Conservation (phyloP, 495 filamentous ascomycete species). For the Neurospora sublineolata region DNA sequence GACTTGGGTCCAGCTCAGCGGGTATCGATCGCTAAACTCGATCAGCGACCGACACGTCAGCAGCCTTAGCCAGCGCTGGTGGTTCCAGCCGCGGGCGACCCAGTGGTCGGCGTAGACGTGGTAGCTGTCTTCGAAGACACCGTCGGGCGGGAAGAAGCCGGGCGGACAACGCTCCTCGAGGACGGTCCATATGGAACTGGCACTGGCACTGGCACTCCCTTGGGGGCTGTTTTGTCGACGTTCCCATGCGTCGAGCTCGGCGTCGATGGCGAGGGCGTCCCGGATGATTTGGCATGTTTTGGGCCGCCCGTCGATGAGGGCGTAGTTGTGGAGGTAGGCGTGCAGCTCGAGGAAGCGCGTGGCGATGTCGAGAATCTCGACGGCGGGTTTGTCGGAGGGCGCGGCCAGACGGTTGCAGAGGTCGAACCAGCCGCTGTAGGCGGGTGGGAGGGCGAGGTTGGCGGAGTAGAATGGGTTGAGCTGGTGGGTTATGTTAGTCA, state of each 20-base stretch:
- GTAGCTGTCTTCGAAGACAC: constrained; percentile 45
- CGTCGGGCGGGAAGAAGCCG: constrained; percentile 24
- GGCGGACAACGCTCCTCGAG: constrained; percentile 10
- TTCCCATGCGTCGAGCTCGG: constrained; percentile 25
- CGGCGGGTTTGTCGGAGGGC: constrained; percentile 14
- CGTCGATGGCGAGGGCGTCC: constrained; percentile 23
- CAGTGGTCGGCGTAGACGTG: constrained; percentile 49
- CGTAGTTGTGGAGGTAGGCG: constrained; percentile 14
- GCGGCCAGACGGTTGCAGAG: constrained; percentile 17
- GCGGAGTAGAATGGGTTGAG: constrained; percentile 24
- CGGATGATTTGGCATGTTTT: constrained; percentile 18
- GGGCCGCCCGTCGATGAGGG: constrained; percentile 22
- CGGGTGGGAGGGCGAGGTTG: constrained; percentile 21
- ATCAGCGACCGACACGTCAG: constrained; percentile 44
- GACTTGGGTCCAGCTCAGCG: constrained; percentile 8
- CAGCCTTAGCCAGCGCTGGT: constrained; percentile 51
- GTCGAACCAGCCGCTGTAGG: constrained; percentile 26
- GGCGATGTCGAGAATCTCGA: constrained; percentile 22
- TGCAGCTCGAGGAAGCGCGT: constrained; percentile 25
- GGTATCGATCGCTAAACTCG: constrained; percentile 19
- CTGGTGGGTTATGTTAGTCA: constrained; percentile 8
- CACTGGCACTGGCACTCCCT: neutral
- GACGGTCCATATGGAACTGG: constrained; percentile 16
- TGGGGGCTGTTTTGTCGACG: constrained; percentile 10
- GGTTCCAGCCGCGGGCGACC: constrained; percentile 48